These are phyloP conservation scores for Aspergillus ochraceoroseus DNA, from an alignment of 2,329 filamentous ascomycete genomes.

Conservation along the genomic window DNA sequence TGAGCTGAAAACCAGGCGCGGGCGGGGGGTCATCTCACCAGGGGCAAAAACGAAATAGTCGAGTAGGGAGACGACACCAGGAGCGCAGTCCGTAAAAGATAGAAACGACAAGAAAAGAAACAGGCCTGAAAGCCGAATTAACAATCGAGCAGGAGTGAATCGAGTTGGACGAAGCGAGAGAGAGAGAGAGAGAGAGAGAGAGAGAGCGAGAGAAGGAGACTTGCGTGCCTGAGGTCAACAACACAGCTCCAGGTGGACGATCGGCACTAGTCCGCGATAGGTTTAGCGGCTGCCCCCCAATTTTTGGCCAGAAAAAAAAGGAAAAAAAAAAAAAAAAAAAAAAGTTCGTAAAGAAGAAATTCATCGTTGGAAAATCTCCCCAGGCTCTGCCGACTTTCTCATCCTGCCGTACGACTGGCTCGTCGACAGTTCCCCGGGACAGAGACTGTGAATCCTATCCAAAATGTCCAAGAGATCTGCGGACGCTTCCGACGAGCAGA, in stretches of 20 bases:
- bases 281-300: constrained; percentile 26
- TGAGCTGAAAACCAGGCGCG: constrained; percentile 4
- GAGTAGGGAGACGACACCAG: neutral
- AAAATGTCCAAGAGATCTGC: constrained; percentile 59
- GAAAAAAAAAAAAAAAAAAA: too few relatives aligned
- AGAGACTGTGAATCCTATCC: neutral
- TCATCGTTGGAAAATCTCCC: too few relatives aligned
- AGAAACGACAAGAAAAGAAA: constrained; percentile 3
- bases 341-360: too few relatives aligned
- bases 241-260: constrained; percentile 22
- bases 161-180: constrained; percentile 10
- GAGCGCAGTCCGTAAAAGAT: constrained; percentile 11
- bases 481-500: constrained; percentile 49
- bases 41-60: constrained; percentile 11
- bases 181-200: neutral
- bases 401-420: constrained; percentile 23
- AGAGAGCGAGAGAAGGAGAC: neutral
- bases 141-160: constrained; percentile 6
- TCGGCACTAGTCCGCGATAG: constrained; percentile 35
- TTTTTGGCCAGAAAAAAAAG: constrained; percentile 30
- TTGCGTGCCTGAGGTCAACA: constrained; percentile 16
- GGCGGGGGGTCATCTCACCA: constrained; percentile 9
- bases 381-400: too few relatives aligned
- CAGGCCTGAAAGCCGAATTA: neutral
- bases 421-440: constrained; percentile 13